phyloP scores from a whole-genome alignment of 306 rosid species.

The Macrotyloma uniflorum region DNA sequence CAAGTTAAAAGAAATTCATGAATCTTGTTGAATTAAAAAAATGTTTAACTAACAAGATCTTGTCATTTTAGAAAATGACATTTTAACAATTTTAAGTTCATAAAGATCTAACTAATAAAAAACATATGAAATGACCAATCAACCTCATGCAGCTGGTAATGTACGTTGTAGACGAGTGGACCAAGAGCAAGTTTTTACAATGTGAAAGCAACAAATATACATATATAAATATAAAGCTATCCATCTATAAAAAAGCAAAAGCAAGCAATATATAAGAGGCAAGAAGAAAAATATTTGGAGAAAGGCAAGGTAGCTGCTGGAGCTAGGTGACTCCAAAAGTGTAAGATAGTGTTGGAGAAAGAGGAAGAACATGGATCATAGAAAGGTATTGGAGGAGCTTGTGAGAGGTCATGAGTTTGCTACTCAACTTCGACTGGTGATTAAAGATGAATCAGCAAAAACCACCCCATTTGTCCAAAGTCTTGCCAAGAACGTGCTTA shows the following conservation, averaged over 20 bases:
- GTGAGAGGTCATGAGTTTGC: conserved; percentile 49
- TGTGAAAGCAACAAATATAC: neutral
- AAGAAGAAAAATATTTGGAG: neutral
- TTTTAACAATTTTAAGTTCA: neutral
- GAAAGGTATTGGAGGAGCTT: conserved; percentile 43
- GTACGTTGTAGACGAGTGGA: neutral
- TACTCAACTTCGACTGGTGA: conserved; percentile 33
- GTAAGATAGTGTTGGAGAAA: neutral
- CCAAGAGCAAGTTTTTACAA: neutral
- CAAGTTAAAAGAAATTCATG: too few species aligned
- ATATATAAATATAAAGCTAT: neutral
- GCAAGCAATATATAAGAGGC: neutral
- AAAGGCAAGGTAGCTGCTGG: neutral
- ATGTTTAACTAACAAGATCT: neutral
- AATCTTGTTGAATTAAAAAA: neutral
- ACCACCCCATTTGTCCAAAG: neutral
- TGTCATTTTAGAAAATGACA: neutral
- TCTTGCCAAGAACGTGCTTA: conserved; percentile 39
- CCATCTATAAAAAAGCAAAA: too few species aligned
- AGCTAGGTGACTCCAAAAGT: neutral
- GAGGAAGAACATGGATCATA: neutral
- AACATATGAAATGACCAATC: neutral
- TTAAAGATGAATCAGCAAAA: neutral
- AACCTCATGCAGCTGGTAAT: neutral
- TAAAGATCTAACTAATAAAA: neutral